Evolutionary conservation across 208 protist genomes (phyloP), one percentile per base, ranked within the genome.

Genomic region (Novymonas esmeraldas): DNA sequence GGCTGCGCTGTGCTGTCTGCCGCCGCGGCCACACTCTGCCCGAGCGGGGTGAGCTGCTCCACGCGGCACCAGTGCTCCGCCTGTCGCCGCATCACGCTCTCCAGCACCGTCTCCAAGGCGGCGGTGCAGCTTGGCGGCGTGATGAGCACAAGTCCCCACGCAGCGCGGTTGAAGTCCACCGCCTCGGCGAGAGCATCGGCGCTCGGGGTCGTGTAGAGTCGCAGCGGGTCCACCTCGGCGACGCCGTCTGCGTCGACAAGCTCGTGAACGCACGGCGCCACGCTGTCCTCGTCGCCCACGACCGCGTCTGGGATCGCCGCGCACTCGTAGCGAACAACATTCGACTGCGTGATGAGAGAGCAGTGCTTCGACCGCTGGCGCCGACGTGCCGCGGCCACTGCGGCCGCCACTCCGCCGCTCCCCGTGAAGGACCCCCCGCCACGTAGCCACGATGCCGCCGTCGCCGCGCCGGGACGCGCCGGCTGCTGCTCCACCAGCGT

Each of bases 61-160:
- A 70, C 45, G 0, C 64, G 52, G 33, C 64, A 63, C 64, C 64
- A 70, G 24, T 70, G 54, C 36, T 62, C 64, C 10, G 55, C 52
- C 45, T 70, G 64, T 28, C 38, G 4, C 54, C 64, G 64, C 42
- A 56, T 55, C 64, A 45, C 55, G n/a, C n/a, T n/a, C n/a, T n/a
- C n/a, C n/a, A n/a, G n/a, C n/a, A n/a, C n/a, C n/a, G n/a, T n/a
- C n/a, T n/a, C n/a, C n/a, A n/a, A n/a, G n/a, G n/a, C n/a, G n/a
- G n/a, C n/a, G n/a, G n/a, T 52, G 18, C 24, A 6, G 6, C 42
- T 18, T 13, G 36, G 41, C 39, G 64, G 64, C 6, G 64, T 70
- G 34, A 70, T 16, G 34, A 70, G 64, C 44, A 70, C 64, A 0
- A 70, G 54, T 33, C 64, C 64, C 64, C 64, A 70, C 64, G 64